These are phyloP conservation scores for Rhodomyrtus psidioides DNA, from an alignment of 441 rosid species.

Conservation along the genomic window DNA sequence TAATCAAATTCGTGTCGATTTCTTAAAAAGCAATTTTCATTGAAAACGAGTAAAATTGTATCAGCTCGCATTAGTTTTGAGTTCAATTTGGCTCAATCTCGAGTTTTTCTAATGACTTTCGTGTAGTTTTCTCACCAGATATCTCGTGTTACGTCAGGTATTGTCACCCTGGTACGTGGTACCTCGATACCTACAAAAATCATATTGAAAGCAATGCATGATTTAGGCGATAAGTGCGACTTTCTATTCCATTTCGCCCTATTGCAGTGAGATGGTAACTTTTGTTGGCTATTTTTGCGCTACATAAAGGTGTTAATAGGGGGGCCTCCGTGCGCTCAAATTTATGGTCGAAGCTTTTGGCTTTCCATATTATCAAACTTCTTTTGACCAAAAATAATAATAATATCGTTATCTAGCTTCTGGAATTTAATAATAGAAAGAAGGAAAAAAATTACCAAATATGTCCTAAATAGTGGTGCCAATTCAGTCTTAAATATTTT, in stretches of 20 bases:
- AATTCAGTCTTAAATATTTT: not conserved
- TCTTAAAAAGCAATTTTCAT: not conserved
- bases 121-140: not conserved
- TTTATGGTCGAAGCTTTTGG: not conserved
- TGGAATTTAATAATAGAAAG: not conserved
- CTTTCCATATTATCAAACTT: not conserved
- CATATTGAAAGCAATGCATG: not conserved
- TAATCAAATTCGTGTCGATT: not conserved
- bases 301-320: not conserved
- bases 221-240: not conserved
- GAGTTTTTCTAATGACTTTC: not conserved
- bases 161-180: not conserved
- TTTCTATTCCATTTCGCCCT: not conserved
- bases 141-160: not conserved
- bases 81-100: not conserved
- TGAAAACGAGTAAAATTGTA: not conserved
- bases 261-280: not conserved
- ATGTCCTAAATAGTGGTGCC: not conserved
- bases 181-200: not conserved
- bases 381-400: too few species aligned
- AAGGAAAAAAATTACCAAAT: not conserved
- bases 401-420: not conserved
- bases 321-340: not conserved
- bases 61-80: not conserved
- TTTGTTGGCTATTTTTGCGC: not conserved